Evolutionary conservation across 2,329 filamentous ascomycete genomes (phyloP), one percentile per base, ranked within the genome.

Genomic region (Tolypocladium inflatum): DNA sequence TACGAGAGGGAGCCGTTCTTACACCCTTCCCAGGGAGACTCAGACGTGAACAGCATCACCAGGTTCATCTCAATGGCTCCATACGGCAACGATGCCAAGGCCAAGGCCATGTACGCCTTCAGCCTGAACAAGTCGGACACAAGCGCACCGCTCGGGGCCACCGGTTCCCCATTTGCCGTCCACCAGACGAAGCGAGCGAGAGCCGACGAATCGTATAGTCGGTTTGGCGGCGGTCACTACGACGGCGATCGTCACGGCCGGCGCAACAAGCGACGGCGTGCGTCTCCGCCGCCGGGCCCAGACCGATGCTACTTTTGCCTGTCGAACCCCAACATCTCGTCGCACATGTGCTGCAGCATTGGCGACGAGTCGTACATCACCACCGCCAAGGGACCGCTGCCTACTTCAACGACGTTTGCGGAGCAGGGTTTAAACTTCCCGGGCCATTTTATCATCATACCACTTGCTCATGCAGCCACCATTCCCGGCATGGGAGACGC

Each of bases 1-100:
- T 97, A 87, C 70, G 93, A 99, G 74, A 86, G 94, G 58, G 94
- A 97, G 72, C 91, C 93, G 0, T 99, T 97, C 76, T 86, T 94
- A 67, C 87, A 96, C 69, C 79, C 81, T 1, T 64, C 73, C 8
- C 70, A 72, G 42, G 73, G 74, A 17, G 75, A 75, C 0, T 65
- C 70, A 8, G 79, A 86, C 58, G 73, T 78, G 26, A 80, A 81
- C 62, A 75, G 79, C 1, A 73, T 95, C 11, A 97, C 94, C 1
- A 85, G 94, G 21, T 99, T 99, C 75, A 89, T 97, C 66, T 95
- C 91, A 56, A 78, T 97, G 56, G 92, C 91, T 0, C 80, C 88
- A 0, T 92, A 84, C 66, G 89, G 85, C 58, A 96, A 95, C 66
- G 62, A 81, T 0, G 76, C 78, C 23, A 96, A 95, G 71, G 85